Percentiles rank a stretch among this genome's conserved stretches.
These are phyloP conservation scores for Xylaria sp. DNA, from an alignment of 495 filamentous ascomycete species.

Conservation along the genomic window DNA sequence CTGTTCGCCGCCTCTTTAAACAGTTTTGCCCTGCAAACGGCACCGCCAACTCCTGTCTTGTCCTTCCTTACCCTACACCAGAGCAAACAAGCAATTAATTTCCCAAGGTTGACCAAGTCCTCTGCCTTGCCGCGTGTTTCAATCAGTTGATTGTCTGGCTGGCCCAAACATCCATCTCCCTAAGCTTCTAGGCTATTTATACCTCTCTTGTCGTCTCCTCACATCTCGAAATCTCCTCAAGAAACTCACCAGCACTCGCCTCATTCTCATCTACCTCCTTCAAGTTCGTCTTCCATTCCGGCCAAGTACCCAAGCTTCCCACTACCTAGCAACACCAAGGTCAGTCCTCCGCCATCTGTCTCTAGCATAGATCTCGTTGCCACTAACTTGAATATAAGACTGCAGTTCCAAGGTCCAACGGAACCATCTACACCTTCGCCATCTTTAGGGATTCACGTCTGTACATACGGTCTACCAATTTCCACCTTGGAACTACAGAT, in stretches of 20 bases:
- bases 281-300: background rate
- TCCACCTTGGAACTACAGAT: constrained; percentile 22
- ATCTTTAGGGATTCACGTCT: constrained; percentile 18
- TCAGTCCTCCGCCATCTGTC: background rate
- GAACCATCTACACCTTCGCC: constrained; percentile 9
- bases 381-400: background rate
- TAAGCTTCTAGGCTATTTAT: constrained; percentile 2
- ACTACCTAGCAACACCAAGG: background rate
- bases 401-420: background rate
- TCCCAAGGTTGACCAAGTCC: constrained; percentile 9
- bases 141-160: constrained; percentile 5
- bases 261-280: background rate
- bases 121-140: background rate
- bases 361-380: background rate
- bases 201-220: constrained; percentile 7
- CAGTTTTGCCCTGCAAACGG: constrained; percentile 33
- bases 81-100: constrained; percentile 30
- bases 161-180: constrained; percentile 1
- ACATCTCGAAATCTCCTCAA: constrained; percentile 5
- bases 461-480: constrained; percentile 8
- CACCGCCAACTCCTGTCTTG: constrained; percentile 21
- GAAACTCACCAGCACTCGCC: background rate
- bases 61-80: constrained; percentile 33
- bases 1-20: constrained; percentile 1
- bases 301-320: background rate